Evolutionary conservation across 768 basidiomycete species (phyloP), one percentile per base, ranked within the genome.

Genomic region (Fistulinella prunicolor): DNA sequence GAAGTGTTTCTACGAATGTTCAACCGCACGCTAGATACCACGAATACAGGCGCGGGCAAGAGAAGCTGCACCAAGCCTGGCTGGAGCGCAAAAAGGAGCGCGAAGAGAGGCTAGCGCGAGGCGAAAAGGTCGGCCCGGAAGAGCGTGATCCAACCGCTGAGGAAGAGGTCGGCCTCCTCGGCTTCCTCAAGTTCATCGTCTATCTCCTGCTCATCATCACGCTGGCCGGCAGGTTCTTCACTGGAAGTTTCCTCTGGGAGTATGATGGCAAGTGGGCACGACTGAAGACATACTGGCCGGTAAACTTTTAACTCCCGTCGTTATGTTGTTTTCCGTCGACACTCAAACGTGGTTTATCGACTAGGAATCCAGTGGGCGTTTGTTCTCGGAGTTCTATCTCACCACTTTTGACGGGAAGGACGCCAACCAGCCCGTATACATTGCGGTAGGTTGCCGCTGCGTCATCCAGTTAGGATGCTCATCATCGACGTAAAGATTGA

Each of bases 181-280:
- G 80, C 20, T 62, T 91, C 39, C 66, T 91, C 62, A 89, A 86
- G 65, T 85, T 89, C 63, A 54, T 88, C 30, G 49, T 87, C 41
- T 78, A 80, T 54, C 42, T 79, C 3, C 44, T 82, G 19, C 56
- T 88, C 42, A 67, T 82, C 51, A 50, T 77, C 32, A 60, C 80
- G 1, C 71, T 90, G 24, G 77, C 83, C 29, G 86, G 92, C 45
- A 87, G 86, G 62, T 92, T 94, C 68, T 71, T 94, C 62, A 89
- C 89, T 0, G 89, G 86, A n/a, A 89, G 85, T 61, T 90, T 82
- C 63, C 68, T 82, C 19, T 96, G 92, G 91, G 90, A 93, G 53
- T 81, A 84, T 58, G 75, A 86, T 53, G 79, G 78, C 53, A 80
- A 80, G 62, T 85, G 81, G 78, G 58, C 70, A 24, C 72, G 76